Evolutionary conservation across 148 eudicot species (phyloP), one percentile per base, ranked within the genome.

Genomic region (Pharnaceum exiguum): DNA sequence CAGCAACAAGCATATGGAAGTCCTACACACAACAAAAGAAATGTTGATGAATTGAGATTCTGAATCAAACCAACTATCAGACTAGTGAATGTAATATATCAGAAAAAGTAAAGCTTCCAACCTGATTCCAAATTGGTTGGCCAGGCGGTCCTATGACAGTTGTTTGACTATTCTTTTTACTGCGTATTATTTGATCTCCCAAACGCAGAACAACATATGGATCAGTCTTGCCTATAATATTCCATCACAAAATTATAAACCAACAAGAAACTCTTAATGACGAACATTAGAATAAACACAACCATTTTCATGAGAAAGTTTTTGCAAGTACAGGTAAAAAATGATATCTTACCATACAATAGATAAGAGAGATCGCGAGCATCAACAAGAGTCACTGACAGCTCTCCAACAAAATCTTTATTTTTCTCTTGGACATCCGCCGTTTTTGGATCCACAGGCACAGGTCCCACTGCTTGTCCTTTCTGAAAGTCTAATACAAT

Each of bases 121-220:
- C 97, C 90, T 93, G 99, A 81, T 93, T 93, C 99, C 96, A 93
- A 32, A 93, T 89, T 38, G 99, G 96, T 68, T 88, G 82, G 53
- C 99, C 99, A 64, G 99, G 99, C 61, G 86, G 84, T 35, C 99
- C 99, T 28, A 82, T 88, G 64, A 93, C 83, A 60, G 96, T 88
- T 45, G 99, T 93, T 77, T 93, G 96, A 80, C 96, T 93, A 61
- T 88, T 88, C 75, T 79, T 85, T 67, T 93, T 93, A 71, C 96
- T 93, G 33, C 89, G 77, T 74, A 93, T 79, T 11, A 74, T 72
- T 80, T 93, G 95, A 80, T 88, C 89, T 65, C 99, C 99, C 73
- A 93, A 57, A 38, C 79, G 78, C 56, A 93, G 68, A 69, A 81
- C 61, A 61, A 89, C 96, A 63, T 79, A 93, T 38, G 99, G 99